Conservation (phyloP, 2,329 filamentous ascomycete genomes). For the Aspergillus tamarii region DNA sequence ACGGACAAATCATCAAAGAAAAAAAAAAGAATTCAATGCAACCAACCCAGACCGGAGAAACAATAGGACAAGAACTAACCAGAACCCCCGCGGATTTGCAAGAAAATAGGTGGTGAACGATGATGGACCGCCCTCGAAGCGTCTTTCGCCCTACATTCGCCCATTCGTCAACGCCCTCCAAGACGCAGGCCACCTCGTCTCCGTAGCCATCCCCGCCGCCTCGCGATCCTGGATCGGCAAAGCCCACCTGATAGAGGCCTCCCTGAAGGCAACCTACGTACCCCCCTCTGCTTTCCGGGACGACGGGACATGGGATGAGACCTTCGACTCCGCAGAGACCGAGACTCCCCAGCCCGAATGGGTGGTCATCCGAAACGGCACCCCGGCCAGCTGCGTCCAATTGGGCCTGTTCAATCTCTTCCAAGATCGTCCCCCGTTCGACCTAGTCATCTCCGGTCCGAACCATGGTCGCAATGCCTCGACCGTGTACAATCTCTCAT, state of each 20-base stretch:
- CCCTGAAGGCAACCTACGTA: constrained; percentile 78
- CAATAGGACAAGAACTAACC: background rate
- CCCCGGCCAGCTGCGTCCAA: constrained; percentile 75
- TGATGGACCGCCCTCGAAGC: constrained; percentile 72
- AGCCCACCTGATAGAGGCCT: constrained; percentile 87
- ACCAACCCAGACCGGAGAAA: background rate
- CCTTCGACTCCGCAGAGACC: constrained; percentile 49
- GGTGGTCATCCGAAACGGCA: constrained; percentile 72
- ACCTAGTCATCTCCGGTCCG: constrained; percentile 74
- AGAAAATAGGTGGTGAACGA: constrained; percentile 60
- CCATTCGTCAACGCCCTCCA: constrained; percentile 70
- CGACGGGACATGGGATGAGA: constrained; percentile 57
- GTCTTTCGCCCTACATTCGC: constrained; percentile 75
- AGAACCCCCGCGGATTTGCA: background rate
- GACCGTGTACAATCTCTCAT: constrained; percentile 74
- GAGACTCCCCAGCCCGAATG: constrained; percentile 51
- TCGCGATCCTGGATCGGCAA: constrained; percentile 97
- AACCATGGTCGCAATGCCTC: constrained; percentile 81
- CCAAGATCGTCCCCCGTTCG: constrained; percentile 65
- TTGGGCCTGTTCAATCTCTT: constrained; percentile 79
- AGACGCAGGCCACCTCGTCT: constrained; percentile 75
- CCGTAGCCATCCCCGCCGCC: constrained; percentile 81
- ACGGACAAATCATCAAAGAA: background rate
- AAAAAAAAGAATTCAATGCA: background rate
- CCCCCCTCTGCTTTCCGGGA: constrained; percentile 59